Base-by-base conservation (phyloP, 768 basidiomycete genomes). In the Tylopilus felleus region DNA sequence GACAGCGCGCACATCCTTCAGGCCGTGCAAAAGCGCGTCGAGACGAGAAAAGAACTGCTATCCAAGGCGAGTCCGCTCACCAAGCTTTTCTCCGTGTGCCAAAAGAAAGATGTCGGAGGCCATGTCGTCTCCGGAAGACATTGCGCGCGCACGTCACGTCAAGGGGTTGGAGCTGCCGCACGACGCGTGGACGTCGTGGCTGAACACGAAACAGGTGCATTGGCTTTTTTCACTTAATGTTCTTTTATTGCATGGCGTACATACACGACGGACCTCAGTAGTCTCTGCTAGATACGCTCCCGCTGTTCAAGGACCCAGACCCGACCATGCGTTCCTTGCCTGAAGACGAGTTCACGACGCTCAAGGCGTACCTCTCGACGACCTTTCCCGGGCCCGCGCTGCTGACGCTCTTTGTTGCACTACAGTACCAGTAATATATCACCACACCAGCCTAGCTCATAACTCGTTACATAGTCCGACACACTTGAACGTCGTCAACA, bases 271-370 rank as follows among this genome's bases (percentile, higher is more conserved):
- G 22, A 56, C 60, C 51, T 67, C 62, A 74, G 74, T 77, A 93
- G 88, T 80, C 83, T 40, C 72, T 91, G 29, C 70, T 80, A 60
- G 88, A 88, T 60, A 84, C 85, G 0, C 65, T 73, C 3, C 66
- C 77, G 0, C 79, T 93, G 1, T 79, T 93, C 3, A 64, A 74
- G 33, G 94, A 96, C 62, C 73, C 85, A 0, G 94, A 96, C 62
- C 78, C 83, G 2, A 73, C 79, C 3, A 86, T 98, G 79, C 86
- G 86, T 6, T 67, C 80, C 8, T 76, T 97, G 52, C 92, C 92
- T 0, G 61, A 70, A 1, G 85, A 88, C 33, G 93, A 94, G 62
- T 79, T 84, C 55, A 64, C 66, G 4, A 50, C 71, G 4, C 79
- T 90, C 44, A 66, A 73, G 47, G 46, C 25, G 5, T 59, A 68